Evolutionary conservation across 257 asterid genomes (phyloP).

Genomic region (Penstemon barbatus): DNA sequence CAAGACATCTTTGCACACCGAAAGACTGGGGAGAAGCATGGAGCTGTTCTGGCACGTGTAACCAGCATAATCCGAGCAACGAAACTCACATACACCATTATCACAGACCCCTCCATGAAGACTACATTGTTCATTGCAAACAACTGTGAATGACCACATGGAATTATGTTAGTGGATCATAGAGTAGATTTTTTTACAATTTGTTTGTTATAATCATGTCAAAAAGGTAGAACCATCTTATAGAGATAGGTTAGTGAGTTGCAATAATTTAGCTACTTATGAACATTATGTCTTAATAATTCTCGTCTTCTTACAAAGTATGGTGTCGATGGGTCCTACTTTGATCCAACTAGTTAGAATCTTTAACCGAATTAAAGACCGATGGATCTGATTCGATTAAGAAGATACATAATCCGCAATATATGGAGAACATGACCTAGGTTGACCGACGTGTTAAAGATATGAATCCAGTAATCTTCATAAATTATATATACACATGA

Average conservation of each 20-base stretch:
- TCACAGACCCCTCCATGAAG: constrained; percentile 99
- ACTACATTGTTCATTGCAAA: constrained; percentile 97
- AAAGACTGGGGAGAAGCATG: constrained; percentile 76
- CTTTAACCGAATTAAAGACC: too few relatives aligned
- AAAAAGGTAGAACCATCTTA: background rate
- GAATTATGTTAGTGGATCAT: background rate
- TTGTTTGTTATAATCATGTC: background rate
- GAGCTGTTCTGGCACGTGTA: constrained; percentile 98
- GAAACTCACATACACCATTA: constrained; percentile 93
- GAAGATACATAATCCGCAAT: too few relatives aligned
- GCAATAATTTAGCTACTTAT: background rate
- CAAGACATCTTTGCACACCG: constrained; percentile 82
- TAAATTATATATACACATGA: too few relatives aligned
- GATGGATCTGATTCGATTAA: too few relatives aligned
- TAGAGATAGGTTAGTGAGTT: background rate
- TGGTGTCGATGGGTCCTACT: too few relatives aligned
- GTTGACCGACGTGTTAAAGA: too few relatives aligned
- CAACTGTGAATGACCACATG: constrained; percentile 51
- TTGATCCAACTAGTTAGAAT: too few relatives aligned
- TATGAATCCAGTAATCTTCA: too few relatives aligned
- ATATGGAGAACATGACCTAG: too few relatives aligned
- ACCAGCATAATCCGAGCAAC: constrained; percentile 98
- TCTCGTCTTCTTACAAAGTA: background rate
- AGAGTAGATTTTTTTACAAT: background rate
- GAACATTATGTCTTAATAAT: background rate